Conservation (phyloP, 208 protist species). For the Trypanosoma cruzi region DNA sequence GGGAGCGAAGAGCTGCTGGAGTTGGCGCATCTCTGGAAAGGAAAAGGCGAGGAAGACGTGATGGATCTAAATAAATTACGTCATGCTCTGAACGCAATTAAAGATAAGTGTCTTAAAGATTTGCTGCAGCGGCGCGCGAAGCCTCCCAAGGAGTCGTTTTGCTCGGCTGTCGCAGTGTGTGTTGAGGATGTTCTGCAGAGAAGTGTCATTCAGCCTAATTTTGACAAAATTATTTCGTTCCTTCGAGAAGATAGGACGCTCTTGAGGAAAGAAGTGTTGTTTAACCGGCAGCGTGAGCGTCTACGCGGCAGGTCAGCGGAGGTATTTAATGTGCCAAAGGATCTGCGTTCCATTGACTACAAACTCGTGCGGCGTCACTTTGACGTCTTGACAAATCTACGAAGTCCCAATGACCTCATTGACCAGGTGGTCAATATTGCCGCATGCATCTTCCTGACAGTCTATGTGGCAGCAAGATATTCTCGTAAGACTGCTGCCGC, state of each 20-base stretch:
- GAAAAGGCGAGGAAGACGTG: conserved; percentile 6
- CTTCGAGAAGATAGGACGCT: conserved; percentile 15
- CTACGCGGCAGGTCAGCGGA: conserved; percentile 19
- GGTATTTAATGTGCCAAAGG: conserved; percentile 17
- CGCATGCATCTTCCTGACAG: conserved; percentile 17
- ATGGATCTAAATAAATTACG: conserved; percentile 17
- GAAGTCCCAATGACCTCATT: conserved; percentile 21
- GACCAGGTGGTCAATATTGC: conserved; percentile 26
- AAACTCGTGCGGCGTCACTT: conserved; percentile 20
- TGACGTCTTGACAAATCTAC: conserved; percentile 5
- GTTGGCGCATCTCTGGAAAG: conserved; percentile 1
- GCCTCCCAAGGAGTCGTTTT: neutral
- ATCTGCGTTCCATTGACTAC: conserved; percentile 21
- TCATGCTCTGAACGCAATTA: neutral
- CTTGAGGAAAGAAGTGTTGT: conserved; percentile 3
- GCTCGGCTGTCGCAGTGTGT: conserved; percentile 6
- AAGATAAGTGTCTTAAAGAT: conserved; percentile 6
- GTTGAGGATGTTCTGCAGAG: conserved; percentile 25
- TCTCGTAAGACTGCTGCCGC: neutral
- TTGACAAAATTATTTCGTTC: conserved; percentile 21
- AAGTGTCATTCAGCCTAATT: conserved; percentile 21
- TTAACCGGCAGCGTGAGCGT: conserved; percentile 10
- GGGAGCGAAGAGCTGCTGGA: conserved; percentile 9
- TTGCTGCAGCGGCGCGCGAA: conserved; percentile 1
- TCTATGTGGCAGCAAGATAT: conserved; percentile 12